A percentile compares a stretch with the other conserved stretches of the same genome.
Evolutionary conservation across 495 filamentous ascomycete genomes (phyloP).

Genomic region (Viridothelium virens): DNA sequence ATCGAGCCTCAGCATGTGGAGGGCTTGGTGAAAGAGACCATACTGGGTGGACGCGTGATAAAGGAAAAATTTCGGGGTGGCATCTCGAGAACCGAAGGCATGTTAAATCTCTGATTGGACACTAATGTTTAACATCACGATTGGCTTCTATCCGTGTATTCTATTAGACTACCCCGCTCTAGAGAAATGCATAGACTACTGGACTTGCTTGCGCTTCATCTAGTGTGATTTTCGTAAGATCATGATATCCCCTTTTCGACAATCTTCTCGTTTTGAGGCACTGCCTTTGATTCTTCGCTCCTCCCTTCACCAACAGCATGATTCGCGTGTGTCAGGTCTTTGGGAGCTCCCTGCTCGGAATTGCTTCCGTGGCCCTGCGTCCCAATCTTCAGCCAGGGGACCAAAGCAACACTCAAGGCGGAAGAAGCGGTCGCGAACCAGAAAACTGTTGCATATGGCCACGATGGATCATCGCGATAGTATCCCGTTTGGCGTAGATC

Average conservation of each 20-base stretch:
- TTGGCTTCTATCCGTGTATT: background rate
- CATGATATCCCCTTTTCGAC: background rate
- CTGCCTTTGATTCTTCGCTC: background rate
- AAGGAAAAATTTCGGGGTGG: constrained; percentile 66
- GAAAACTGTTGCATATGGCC: constrained; percentile 34
- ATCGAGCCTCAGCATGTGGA: constrained; percentile 81
- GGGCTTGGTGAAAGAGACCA: constrained; percentile 74
- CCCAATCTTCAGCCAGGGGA: constrained; percentile 31
- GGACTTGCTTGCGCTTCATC: background rate
- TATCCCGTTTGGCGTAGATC: constrained; percentile 26
- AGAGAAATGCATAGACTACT: background rate
- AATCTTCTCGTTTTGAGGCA: no score
- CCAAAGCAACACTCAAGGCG: constrained; percentile 22
- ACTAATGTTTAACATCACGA: background rate
- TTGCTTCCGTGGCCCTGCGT: constrained; percentile 27
- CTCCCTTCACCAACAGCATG: background rate
- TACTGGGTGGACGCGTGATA: constrained; percentile 64
- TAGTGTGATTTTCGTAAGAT: background rate
- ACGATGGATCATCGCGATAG: constrained; percentile 24
- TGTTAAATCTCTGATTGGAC: background rate
- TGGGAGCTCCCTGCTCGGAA: background rate
- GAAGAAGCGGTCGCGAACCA: constrained; percentile 25
- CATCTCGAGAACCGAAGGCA: constrained; percentile 28
- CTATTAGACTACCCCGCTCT: background rate
- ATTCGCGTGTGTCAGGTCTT: background rate